Conservation (phyloP, 2,329 filamentous ascomycete genomes). For the Fusarium piperis region DNA sequence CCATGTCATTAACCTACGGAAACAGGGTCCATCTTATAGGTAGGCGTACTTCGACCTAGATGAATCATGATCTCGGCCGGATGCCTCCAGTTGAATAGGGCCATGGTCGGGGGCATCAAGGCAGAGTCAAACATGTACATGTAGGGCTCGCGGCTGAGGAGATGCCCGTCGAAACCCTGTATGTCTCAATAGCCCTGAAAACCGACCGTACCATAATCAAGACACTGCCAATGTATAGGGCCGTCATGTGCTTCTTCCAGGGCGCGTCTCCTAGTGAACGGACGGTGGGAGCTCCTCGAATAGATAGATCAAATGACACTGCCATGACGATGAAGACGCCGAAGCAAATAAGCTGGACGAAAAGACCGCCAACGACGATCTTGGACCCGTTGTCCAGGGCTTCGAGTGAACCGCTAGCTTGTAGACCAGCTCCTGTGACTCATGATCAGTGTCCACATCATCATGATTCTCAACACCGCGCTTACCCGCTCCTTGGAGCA, state of each 20-base stretch:
- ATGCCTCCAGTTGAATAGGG: conserved; percentile 55
- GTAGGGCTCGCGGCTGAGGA: conserved; percentile 45
- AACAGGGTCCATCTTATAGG: conserved; percentile 18
- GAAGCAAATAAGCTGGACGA: conserved; percentile 64
- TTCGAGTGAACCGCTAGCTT: conserved; percentile 44
- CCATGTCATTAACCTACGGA: not conserved
- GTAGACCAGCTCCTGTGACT: conserved; percentile 4
- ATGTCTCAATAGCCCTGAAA: conserved; percentile 53
- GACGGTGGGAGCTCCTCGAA: conserved; percentile 2
- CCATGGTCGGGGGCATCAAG: conserved; percentile 51
- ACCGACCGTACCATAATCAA: conserved; percentile 53
- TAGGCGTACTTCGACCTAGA: not conserved
- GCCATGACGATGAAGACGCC: conserved; percentile 61
- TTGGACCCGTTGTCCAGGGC: conserved; percentile 48
- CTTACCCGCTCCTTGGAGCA: conserved; percentile 21
- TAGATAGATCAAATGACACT: conserved; percentile 52
- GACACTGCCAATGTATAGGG: conserved; percentile 33
- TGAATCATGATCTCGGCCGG: conserved; percentile 26
- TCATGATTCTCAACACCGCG: too few species aligned
- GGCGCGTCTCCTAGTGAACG: conserved; percentile 29
- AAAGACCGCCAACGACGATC: conserved; percentile 61
- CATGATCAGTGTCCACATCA: not conserved
- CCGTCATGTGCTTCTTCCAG: conserved; percentile 43
- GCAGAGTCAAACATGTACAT: conserved; percentile 50
- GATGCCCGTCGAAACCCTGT: conserved; percentile 44